Conservation (phyloP, 257 asterid genomes). For the Oldenlandia corymbosa region DNA sequence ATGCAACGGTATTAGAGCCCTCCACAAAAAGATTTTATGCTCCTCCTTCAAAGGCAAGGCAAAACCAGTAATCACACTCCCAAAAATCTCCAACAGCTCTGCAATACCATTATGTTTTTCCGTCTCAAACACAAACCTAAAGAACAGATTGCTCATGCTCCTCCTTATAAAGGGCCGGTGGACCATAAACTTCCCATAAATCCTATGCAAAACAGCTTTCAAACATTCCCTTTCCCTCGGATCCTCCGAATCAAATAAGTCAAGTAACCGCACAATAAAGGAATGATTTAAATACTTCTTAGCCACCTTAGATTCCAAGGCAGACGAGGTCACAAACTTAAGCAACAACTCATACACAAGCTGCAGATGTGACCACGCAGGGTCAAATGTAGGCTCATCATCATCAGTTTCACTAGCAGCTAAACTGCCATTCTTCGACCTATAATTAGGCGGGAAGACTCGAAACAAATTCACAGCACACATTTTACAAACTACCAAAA, state of each 20-base stretch:
- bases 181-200: slow-evolving; percentile 78
- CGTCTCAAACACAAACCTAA: slow-evolving; percentile 56
- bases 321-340: slow-evolving; percentile 56
- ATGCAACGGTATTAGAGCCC: slow-evolving; percentile 69
- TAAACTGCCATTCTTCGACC: slow-evolving; percentile 20
- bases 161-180: slow-evolving; percentile 78
- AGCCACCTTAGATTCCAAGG: slow-evolving; percentile 62
- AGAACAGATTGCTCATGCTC: slow-evolving; percentile 60
- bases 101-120: slow-evolving; percentile 80
- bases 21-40: slow-evolving; percentile 69
- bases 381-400: slow-evolving; percentile 71
- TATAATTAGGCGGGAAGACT: slow-evolving; percentile 53
- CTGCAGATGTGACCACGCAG: slow-evolving; percentile 82
- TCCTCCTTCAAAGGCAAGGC: slow-evolving; percentile 84
- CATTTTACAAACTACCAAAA: slow-evolving; percentile 73
- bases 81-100: slow-evolving; percentile 77
- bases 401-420: slow-evolving; percentile 48
- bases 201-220: slow-evolving; percentile 72
- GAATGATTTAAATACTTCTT: slow-evolving; percentile 63
- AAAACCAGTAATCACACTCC: slow-evolving; percentile 87
- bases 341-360: slow-evolving; percentile 69
- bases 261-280: slow-evolving; percentile 56
- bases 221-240: slow-evolving; percentile 82
- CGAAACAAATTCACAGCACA: slow-evolving; percentile 74
- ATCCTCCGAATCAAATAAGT: slow-evolving; percentile 79